Percentiles rank a stretch among this genome's conserved stretches.
phyloP scores from a whole-genome alignment of 2,329 filamentous ascomycete species.

The Colletotrichum simmondsii region DNA sequence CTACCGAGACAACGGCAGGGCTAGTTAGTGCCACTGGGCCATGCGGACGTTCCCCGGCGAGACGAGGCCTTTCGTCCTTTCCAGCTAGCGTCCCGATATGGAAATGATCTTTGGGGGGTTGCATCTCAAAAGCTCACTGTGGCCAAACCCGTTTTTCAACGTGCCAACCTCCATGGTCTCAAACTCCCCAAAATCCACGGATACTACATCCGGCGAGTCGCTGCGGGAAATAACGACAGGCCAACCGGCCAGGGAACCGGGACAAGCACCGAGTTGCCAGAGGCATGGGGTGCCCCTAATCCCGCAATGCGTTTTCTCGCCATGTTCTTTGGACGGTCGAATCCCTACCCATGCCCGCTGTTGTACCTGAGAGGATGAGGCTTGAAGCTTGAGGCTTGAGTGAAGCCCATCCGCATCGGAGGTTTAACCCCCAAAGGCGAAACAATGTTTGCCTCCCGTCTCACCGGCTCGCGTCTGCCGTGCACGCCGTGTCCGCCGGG shows the following conservation, averaged over 20 bases:
- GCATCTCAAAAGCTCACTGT: constrained; percentile 12
- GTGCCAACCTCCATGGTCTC: not conserved
- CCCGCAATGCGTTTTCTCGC: not conserved
- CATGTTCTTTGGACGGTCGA: not conserved
- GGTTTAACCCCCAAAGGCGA: constrained; percentile 14
- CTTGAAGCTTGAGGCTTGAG: not conserved
- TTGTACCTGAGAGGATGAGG: not conserved
- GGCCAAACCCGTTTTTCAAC: constrained; percentile 1
- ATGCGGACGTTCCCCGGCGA: constrained; percentile 12
- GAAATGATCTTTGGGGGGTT: constrained; percentile 20
- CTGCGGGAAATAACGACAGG: not conserved
- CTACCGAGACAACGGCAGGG: constrained; percentile 21
- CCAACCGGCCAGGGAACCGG: not conserved
- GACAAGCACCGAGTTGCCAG: not conserved
- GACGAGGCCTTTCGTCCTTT: constrained; percentile 1
- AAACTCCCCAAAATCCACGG: not conserved
- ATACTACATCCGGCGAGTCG: constrained; percentile 1
- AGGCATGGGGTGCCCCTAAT: not conserved
- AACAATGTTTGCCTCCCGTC: constrained; percentile 30
- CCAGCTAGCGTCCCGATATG: constrained; percentile 4
- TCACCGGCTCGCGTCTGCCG: constrained; percentile 19
- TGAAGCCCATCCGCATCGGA: constrained; percentile 17
- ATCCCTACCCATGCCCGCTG: constrained; percentile 11
- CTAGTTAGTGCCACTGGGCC: not conserved
- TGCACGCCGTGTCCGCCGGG: constrained; percentile 4